Evolutionary conservation across 148 eudicot species (phyloP).

Genomic region (Simmondsia chinensis): DNA sequence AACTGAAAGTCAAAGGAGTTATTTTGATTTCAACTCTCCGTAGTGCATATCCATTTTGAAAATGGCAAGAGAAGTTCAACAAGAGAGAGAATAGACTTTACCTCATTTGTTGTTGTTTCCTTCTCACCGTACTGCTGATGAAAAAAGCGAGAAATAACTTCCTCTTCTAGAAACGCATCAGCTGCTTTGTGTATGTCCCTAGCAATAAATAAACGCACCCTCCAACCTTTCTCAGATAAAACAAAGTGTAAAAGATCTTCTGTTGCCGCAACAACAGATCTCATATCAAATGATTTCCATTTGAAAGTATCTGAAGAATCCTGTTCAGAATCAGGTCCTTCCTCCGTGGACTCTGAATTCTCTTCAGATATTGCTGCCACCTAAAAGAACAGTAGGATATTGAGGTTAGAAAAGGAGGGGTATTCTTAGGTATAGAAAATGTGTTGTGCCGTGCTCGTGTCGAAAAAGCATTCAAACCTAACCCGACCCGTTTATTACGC

Average conservation of each 20-base stretch:
- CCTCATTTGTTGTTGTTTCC: slow-evolving; percentile 42
- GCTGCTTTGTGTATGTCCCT: slow-evolving; percentile 74
- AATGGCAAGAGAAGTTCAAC: too few species aligned
- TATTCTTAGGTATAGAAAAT: too few species aligned
- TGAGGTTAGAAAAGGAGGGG: slow-evolving; percentile 2
- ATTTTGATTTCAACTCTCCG: too few species aligned
- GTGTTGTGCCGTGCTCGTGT: neutral
- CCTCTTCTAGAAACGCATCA: slow-evolving; percentile 61
- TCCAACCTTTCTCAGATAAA: slow-evolving; percentile 68
- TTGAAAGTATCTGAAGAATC: slow-evolving; percentile 36
- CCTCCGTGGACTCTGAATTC: slow-evolving; percentile 42
- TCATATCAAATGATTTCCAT: slow-evolving; percentile 82
- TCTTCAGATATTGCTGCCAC: slow-evolving; percentile 85
- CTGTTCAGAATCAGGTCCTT: slow-evolving; percentile 19
- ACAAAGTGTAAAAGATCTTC: slow-evolving; percentile 84
- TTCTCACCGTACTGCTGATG: slow-evolving; percentile 16
- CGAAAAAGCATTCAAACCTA: too few species aligned
- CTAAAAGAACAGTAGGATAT: slow-evolving; percentile 30
- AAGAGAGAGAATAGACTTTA: slow-evolving; percentile 11
- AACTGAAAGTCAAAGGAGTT: too few species aligned
- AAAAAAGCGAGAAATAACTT: slow-evolving; percentile 24
- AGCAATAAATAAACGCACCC: slow-evolving; percentile 68
- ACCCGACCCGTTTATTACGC: too few species aligned
- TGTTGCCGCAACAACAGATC: slow-evolving; percentile 79
- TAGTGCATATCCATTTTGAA: too few species aligned